Evolutionary conservation across 768 basidiomycete genomes (phyloP), one percentile per base, ranked within the genome.

Genomic region (Pleurotus pulmonarius): DNA sequence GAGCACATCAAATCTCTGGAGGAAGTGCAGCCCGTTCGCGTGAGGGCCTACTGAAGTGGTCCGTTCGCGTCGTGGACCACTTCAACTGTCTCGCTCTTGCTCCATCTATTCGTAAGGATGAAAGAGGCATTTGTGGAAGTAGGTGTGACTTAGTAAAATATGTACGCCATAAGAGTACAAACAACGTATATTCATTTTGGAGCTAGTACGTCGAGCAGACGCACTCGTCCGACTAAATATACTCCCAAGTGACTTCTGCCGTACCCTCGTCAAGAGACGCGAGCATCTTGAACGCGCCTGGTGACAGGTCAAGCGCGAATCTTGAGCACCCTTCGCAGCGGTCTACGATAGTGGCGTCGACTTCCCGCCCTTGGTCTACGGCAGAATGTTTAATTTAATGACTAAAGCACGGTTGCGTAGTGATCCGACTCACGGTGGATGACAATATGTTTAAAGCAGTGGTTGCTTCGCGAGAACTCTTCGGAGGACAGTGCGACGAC

Each of bases 401-500:
- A 7, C n/a, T 20, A 12, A 11, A 13, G 41, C 11, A 13, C 15
- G n/a, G 13, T 12, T 7, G n/a, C 8, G 41, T 7, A 13, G 41
- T 7, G 13, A 6, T n/a, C 11, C 3, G 37, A 59, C 66, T n/a
- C 38, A 68, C 67, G 61, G 26, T 62, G 39, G 11, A 68, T 52
- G 18, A 47, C 46, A 45, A 68, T 58, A 20, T 49, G 51, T 34
- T 59, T 58, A 4, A 56, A 57, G 59, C 66, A 68, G 40, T 62
- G 60, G 3, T 48, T 24, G 56, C 64, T 60, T 15, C 43, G 26
- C 13, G 47, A 40, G 51, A 64, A 67, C 34, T 62, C 57, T 16
- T 55, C 44, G 0, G 63, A 57, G 5, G 63, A 55, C 15, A 68
- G 56, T 1, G 67, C 67, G 15, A 65, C 62, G 45, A 68, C 58